Evolutionary conservation across 2,329 filamentous ascomycete genomes (phyloP).

Genomic region (Sclerotinia borealis): DNA sequence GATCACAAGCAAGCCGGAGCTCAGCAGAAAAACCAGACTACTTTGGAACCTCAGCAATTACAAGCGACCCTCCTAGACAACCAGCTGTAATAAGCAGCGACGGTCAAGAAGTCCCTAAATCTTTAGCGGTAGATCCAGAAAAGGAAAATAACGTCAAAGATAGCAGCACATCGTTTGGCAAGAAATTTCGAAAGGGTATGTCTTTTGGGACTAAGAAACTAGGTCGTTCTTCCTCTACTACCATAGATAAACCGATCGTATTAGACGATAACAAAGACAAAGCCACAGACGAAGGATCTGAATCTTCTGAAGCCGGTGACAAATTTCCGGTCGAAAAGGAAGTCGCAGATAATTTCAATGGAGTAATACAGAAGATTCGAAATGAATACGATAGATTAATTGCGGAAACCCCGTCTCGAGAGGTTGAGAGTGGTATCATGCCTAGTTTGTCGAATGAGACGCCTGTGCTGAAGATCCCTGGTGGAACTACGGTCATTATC

Average conservation of each 20-base stretch:
- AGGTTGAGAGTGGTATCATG: conserved; percentile 56
- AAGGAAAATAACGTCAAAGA: conserved; percentile 56
- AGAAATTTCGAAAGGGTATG: conserved; percentile 68
- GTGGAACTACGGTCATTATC: conserved; percentile 60
- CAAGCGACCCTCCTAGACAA: conserved; percentile 41
- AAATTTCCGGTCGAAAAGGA: conserved; percentile 65
- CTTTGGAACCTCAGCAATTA: conserved; percentile 58
- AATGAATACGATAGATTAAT: conserved; percentile 67
- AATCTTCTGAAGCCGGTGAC: conserved; percentile 48
- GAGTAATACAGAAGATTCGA: conserved; percentile 65
- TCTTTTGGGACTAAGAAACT: conserved; percentile 82
- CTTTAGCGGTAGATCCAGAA: conserved; percentile 40
- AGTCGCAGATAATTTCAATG: conserved; percentile 68
- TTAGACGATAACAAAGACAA: conserved; percentile 79
- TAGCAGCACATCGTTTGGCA: conserved; percentile 62
- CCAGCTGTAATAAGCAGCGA: conserved; percentile 39
- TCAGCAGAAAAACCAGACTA: conserved; percentile 66
- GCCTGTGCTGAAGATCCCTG: conserved; percentile 66
- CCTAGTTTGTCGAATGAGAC: conserved; percentile 69
- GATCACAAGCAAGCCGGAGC: conserved; percentile 51
- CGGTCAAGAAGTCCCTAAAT: conserved; percentile 40
- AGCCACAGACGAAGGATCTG: conserved; percentile 57
- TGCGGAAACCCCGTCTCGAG: conserved; percentile 46
- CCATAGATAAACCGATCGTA: conserved; percentile 65
- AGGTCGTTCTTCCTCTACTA: conserved; percentile 59